Evolutionary conservation across 495 filamentous ascomycete species (phyloP), one percentile per base, ranked within the genome.

Genomic region (Penicillium argentinense): DNA sequence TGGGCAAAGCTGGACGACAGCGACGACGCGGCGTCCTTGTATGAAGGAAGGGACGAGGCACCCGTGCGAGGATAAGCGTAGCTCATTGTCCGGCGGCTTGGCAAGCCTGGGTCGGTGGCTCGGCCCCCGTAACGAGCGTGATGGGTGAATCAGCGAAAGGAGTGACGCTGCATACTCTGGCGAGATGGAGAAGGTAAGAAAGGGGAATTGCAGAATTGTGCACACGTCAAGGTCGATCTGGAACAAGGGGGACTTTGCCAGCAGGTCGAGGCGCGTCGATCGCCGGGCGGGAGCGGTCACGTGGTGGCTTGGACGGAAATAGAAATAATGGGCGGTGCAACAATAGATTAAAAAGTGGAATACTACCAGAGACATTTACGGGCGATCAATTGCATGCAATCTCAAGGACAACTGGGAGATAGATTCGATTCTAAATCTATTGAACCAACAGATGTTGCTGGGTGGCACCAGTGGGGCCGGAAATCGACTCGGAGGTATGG

Each of bases 41-140:
- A 62, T 8, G 57, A 62, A 13, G 60, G 64, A 42, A 66, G 68
- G 17, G 60, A 47, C 41, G 60, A 53, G 21, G 60, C 57, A 53
- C 62, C 51, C 17, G 54, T 41, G 42, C 59, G 67, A 37, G 62
- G 45, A 45, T 71, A 72, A 27, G 67, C 60, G 54, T 72, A 70
- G 47, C 65, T 72, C 70, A 73, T 72, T 34, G 52, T 62, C 49
- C 38, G 45, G 55, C 30, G 11, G 23, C 21, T 39, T 39, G 23
- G 32, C 42, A 25, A 25, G 3, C 9, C 23, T 25, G 16, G 7
- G 13, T 37, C n/a, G 30, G 23, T 56, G 40, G 48, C 40, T 55
- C 27, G 19, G 36, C 43, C 46, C 43, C 42, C 23, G 36, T 14
- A 33, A 33, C 6, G 17, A 36, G 43, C 41, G 27, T 25, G 24